A percentile compares a stretch with the other conserved stretches of the same genome.
phyloP scores from a whole-genome alignment of 2,329 filamentous ascomycete species.

The Pseudogymnoascus sp. region DNA sequence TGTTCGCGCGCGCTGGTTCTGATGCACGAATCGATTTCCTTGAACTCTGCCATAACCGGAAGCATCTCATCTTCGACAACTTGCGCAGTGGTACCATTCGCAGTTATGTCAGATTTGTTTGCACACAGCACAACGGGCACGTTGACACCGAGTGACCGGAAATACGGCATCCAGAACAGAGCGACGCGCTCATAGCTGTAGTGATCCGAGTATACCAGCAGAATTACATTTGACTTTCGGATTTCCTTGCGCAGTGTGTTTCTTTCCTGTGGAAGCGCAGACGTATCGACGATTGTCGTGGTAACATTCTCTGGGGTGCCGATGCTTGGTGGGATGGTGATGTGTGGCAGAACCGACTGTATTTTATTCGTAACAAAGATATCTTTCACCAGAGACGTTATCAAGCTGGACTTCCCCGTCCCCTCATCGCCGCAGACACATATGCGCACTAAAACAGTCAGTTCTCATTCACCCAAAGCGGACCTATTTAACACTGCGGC shows the following conservation, averaged over 20 bases:
- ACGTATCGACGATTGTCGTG: conserved; percentile 96
- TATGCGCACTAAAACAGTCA: conserved; percentile 58
- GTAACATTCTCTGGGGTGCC: conserved; percentile 94
- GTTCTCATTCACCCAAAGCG: neutral
- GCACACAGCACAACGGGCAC: conserved; percentile 94
- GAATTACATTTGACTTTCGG: conserved; percentile 91
- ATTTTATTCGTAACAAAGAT: conserved; percentile 95
- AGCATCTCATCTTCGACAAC: conserved; percentile 96
- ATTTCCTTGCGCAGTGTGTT: conserved; percentile 88
- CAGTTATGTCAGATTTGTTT: conserved; percentile 88
- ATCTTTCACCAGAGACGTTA: conserved; percentile 93
- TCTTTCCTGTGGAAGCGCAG: conserved; percentile 86
- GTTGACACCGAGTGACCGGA: conserved; percentile 95
- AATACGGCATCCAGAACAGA: conserved; percentile 97
- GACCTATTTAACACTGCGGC: neutral
- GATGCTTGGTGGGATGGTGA: conserved; percentile 87
- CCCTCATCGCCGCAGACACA: conserved; percentile 96
- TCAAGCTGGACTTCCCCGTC: conserved; percentile 87
- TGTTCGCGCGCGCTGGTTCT: conserved; percentile 86
- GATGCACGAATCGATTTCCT: conserved; percentile 97
- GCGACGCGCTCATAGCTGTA: conserved; percentile 98
- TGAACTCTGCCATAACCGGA: conserved; percentile 96
- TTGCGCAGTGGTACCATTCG: conserved; percentile 67
- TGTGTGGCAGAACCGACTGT: conserved; percentile 85
- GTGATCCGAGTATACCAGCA: conserved; percentile 95